These are phyloP conservation scores for Tylopilus felleus DNA, from an alignment of 768 basidiomycete species.

Conservation along the genomic window DNA sequence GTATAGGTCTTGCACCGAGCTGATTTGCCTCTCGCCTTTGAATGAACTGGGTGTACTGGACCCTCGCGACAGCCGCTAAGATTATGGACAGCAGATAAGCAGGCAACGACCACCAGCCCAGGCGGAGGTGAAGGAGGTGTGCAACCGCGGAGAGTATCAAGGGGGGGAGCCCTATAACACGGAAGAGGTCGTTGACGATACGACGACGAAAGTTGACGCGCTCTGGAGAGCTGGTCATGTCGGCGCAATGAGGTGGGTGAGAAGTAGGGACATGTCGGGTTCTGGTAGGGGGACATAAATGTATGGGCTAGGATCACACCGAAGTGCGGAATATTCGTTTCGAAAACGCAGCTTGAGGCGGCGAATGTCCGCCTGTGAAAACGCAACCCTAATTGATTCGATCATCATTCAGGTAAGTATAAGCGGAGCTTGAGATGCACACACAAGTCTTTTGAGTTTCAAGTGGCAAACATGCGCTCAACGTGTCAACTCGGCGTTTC, in stretches of 20 bases:
- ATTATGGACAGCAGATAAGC: slow-evolving; percentile 41
- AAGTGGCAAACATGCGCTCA: slow-evolving; percentile 1
- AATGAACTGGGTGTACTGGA: slow-evolving; percentile 31
- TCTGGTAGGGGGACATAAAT: slow-evolving; percentile 9
- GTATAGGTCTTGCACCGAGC: slow-evolving; percentile 51
- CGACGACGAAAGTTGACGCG: slow-evolving; percentile 43
- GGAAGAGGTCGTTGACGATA: slow-evolving; percentile 45
- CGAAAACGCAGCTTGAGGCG: neutral
- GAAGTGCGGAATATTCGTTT: slow-evolving; percentile 10
- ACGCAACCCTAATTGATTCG: slow-evolving; percentile 1
- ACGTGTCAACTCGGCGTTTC: neutral
- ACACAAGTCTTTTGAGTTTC: neutral
- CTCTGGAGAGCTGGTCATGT: slow-evolving; percentile 3
- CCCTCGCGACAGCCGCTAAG: slow-evolving; percentile 36
- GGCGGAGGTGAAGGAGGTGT: slow-evolving; percentile 24
- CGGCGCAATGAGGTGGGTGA: neutral
- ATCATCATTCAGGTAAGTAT: too few species aligned
- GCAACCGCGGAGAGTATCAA: slow-evolving; percentile 33
- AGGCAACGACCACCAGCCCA: slow-evolving; percentile 38
- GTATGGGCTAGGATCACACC: neutral
- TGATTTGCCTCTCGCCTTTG: slow-evolving; percentile 45
- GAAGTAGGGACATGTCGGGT: slow-evolving; percentile 5
- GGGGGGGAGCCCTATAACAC: slow-evolving; percentile 41
- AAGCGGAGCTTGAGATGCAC: slow-evolving; percentile 11
- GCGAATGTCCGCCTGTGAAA: slow-evolving; percentile 15